Base-by-base conservation (phyloP, 257 asterid species). In the Solanum chmielewskii region DNA sequence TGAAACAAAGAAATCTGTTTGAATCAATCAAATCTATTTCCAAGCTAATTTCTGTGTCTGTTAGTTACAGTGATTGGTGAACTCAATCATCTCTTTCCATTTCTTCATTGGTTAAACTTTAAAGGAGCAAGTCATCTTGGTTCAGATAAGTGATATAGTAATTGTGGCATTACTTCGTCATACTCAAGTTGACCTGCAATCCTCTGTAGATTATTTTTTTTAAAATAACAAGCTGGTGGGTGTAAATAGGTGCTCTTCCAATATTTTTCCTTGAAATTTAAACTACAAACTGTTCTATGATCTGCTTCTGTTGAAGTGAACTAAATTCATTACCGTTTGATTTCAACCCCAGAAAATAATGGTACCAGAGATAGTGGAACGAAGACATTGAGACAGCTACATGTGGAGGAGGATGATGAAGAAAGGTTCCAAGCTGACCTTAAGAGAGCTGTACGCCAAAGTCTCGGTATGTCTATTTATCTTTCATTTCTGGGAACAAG, bases 401-500 rank as follows among this genome's bases (percentile, higher is more conserved):
- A 92, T 91, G 95, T 91, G 14, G 99, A 94, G 90, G 98, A 95
- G 47, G 99, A 95, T 42, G 98, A 93, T 75, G 98, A 97, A 90
- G 98, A 97, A 92, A 92, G 98, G 93, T 97, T 95, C 89, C 98
- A 95, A 91, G 98, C 95, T 35, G 99, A 97, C 88, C 95, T 97
- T 87, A 87, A 94, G 92, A 94, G 90, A 91, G 99, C 99, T 89
- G 97, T 95, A 39, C 95, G 89, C 87, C 97, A 94, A 91, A 97
- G 99, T 88, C 97, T 97, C 84, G 99, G 99, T 97, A 86, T 59
- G 91, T 87, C 52, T 59, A 23, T 69, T 37, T 88, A 47, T 88
- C 62, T 78, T 75, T 39, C 45, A 44, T 83, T 60, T 68, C 62
- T 23, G 84, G 39, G 39, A 80, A 47, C 85, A 80, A 80, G 85